A percentile compares a stretch with the other conserved stretches of the same genome.
Evolutionary conservation across 2,329 filamentous ascomycete genomes (phyloP).

Genomic region (Pseudogymnoascus sp.): DNA sequence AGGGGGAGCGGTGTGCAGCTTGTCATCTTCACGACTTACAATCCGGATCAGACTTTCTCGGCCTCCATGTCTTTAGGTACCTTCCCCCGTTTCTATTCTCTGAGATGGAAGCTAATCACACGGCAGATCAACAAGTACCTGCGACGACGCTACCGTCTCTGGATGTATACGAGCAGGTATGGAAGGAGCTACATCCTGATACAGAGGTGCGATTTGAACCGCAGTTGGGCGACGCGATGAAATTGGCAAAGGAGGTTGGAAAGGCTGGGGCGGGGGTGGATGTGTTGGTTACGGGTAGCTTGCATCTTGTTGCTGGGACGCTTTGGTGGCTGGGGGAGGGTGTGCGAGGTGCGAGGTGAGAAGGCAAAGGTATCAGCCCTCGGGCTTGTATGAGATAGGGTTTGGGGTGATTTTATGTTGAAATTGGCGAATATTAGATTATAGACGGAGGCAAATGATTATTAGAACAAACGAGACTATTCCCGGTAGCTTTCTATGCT

Average conservation of each 20-base stretch:
- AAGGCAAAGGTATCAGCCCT: neutral
- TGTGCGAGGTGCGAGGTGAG: neutral
- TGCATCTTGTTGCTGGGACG: constrained; percentile 49
- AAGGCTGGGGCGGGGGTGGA: constrained; percentile 18
- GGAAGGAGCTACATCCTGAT: constrained; percentile 13
- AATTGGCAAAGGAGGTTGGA: constrained; percentile 25
- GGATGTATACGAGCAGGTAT: constrained; percentile 14
- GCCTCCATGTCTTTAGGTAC: neutral
- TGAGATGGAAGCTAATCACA: neutral
- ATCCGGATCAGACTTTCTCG: constrained; percentile 5
- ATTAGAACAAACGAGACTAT: neutral
- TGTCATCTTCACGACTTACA: constrained; percentile 7
- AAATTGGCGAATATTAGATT: neutral
- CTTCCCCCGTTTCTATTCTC: neutral
- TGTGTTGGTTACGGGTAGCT: constrained; percentile 48
- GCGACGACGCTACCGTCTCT: constrained; percentile 12
- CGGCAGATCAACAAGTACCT: neutral
- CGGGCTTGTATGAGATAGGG: neutral
- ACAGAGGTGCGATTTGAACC: constrained; percentile 31
- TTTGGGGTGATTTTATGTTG: neutral
- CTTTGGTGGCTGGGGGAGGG: constrained; percentile 5
- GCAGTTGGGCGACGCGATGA: constrained; percentile 46
- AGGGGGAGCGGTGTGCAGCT: neutral
- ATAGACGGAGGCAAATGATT: neutral
- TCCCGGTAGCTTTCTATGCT: too few relatives aligned